These are phyloP conservation scores for Durotheca rogersii DNA, from an alignment of 495 filamentous ascomycete species.

Conservation along the genomic window DNA sequence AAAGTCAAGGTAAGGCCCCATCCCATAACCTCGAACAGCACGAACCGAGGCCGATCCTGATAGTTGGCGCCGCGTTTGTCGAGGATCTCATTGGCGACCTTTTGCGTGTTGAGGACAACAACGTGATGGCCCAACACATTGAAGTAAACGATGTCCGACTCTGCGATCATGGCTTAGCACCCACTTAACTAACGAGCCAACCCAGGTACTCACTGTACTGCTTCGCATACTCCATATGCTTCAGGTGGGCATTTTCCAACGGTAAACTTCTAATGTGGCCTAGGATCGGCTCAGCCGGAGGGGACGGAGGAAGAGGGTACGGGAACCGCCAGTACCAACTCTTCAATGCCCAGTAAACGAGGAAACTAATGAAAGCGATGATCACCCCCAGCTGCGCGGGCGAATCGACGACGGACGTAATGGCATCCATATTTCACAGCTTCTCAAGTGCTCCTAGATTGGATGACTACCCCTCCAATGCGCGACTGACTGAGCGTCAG, in stretches of 20 bases:
- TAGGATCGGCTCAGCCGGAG: slow-evolving; percentile 42
- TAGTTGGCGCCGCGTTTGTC: slow-evolving; percentile 48
- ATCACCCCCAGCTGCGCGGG: slow-evolving; percentile 7
- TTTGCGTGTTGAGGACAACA: slow-evolving; percentile 45
- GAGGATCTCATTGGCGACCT: slow-evolving; percentile 44
- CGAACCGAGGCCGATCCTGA: slow-evolving; percentile 47
- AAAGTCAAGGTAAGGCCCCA: slow-evolving; percentile 51
- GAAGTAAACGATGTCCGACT: slow-evolving; percentile 41
- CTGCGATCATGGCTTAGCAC: slow-evolving; percentile 17
- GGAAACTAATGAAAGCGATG: background rate
- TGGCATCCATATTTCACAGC: slow-evolving; percentile 10
- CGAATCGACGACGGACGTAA: slow-evolving; percentile 10
- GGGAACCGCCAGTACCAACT: slow-evolving; percentile 21
- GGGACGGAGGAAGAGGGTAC: slow-evolving; percentile 42
- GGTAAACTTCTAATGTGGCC: slow-evolving; percentile 46
- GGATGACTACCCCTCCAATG: background rate
- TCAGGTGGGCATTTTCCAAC: slow-evolving; percentile 41
- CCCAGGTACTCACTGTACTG: slow-evolving; percentile 36
- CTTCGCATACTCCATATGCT: slow-evolving; percentile 43
- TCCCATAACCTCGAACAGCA: slow-evolving; percentile 54
- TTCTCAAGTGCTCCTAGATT: background rate
- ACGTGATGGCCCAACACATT: slow-evolving; percentile 45
- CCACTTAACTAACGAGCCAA: background rate
- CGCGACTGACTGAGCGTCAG: background rate
- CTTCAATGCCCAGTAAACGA: slow-evolving; percentile 13